phyloP scores from a whole-genome alignment of 2,329 filamentous ascomycete genomes.

The Hawksworthiomyces lignivorus region DNA sequence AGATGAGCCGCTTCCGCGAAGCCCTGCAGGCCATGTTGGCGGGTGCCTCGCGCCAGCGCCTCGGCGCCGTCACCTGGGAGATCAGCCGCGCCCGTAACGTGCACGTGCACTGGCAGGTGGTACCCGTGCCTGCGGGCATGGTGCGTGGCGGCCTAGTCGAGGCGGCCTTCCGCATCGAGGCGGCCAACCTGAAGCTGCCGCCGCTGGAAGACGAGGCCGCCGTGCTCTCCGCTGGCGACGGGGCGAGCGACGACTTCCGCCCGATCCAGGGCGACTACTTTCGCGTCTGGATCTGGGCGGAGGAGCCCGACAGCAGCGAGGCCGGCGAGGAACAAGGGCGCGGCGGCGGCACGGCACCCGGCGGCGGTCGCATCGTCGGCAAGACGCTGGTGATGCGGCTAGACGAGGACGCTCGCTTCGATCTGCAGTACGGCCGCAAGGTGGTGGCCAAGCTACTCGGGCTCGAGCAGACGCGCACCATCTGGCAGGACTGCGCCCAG shows the following conservation, averaged over 20 bases:
- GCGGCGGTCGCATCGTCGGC: constrained; percentile 42
- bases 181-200: constrained; percentile 61
- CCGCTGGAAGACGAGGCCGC: constrained; percentile 29
- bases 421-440: constrained; percentile 80
- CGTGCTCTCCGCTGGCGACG: too few species aligned
- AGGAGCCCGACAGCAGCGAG: constrained; percentile 24
- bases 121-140: constrained; percentile 64
- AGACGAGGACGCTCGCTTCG: constrained; percentile 66
- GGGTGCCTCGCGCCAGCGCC: constrained; percentile 43
- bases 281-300: constrained; percentile 71
- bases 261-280: constrained; percentile 62
- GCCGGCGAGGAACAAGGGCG: constrained; percentile 17
- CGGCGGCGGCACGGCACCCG: neutral
- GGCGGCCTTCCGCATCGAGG: constrained; percentile 80
- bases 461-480: constrained; percentile 60
- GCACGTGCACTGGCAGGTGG: constrained; percentile 89
- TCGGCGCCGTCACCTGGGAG: constrained; percentile 87
- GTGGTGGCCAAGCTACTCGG: constrained; percentile 83
- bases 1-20: constrained; percentile 77
- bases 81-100: constrained; percentile 75
- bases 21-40: constrained; percentile 73
- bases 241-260: constrained; percentile 42
- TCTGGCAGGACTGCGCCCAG: constrained; percentile 83
- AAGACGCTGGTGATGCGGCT: constrained; percentile 69
- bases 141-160: constrained; percentile 71